Conservation (phyloP, 2,329 filamentous ascomycete genomes). For the Tolypocladium endophyticum region DNA sequence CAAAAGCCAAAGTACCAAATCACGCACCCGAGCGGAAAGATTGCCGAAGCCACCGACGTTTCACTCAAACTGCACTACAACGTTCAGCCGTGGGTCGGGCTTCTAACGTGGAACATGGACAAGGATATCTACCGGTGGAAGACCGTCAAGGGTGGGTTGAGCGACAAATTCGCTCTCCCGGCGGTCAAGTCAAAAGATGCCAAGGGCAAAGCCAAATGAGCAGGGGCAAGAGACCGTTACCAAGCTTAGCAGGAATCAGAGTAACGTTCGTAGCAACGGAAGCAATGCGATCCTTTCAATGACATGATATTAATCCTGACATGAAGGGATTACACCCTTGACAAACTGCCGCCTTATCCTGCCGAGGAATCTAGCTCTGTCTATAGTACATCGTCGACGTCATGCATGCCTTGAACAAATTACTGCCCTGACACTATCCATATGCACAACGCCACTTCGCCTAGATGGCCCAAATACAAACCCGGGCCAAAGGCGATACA, state of each 20-base stretch:
- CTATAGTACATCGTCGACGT: not conserved
- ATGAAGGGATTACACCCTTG: not conserved
- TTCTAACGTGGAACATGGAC: conserved; percentile 68
- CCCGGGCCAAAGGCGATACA: not conserved
- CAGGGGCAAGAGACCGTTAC: not conserved
- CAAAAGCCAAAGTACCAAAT: conserved; percentile 96
- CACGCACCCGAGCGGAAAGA: conserved; percentile 72
- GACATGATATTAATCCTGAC: not conserved
- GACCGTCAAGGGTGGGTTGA: conserved; percentile 52
- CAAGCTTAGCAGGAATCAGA: not conserved
- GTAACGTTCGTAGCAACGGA: conserved; percentile 5
- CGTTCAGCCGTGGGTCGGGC: conserved; percentile 92
- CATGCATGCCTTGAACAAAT: not conserved
- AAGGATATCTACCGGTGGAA: conserved; percentile 52
- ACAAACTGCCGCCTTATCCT: not conserved
- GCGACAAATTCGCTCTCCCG: conserved; percentile 54
- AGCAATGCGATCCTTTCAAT: not conserved
- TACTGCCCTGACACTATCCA: not conserved
- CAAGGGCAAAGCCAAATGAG: conserved; percentile 8
- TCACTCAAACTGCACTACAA: conserved; percentile 84
- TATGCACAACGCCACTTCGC: not conserved
- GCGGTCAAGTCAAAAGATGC: conserved; percentile 48
- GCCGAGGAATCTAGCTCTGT: not conserved
- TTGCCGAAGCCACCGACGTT: conserved; percentile 65
- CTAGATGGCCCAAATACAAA: not conserved